phyloP scores from a whole-genome alignment of 1,284 basidiomycete genomes.

The Moesziomyces aphidis region DNA sequence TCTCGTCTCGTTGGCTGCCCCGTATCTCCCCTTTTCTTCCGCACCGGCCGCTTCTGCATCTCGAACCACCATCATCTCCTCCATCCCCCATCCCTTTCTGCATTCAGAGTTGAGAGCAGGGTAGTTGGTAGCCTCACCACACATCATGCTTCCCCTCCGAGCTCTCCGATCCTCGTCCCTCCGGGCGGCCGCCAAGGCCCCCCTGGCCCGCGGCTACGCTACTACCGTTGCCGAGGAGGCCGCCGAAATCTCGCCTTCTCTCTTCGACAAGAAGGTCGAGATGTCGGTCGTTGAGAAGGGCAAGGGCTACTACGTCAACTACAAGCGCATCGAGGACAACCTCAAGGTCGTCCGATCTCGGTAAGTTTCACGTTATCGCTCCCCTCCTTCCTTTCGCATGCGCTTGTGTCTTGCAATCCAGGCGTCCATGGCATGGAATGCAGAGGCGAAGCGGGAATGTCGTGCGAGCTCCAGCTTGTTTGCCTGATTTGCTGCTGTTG shows the following conservation, averaged over 20 bases:
- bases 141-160: conserved; percentile 56
- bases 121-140: conserved; percentile 30
- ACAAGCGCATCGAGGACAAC: conserved; percentile 67
- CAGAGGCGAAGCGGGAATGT: no score
- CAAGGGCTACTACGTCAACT: conserved; percentile 67
- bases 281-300: conserved; percentile 66
- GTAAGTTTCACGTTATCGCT: conserved; percentile 33
- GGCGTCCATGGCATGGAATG: no score
- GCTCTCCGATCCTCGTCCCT: conserved; percentile 52
- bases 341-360: conserved; percentile 65
- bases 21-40: conserved; percentile 5
- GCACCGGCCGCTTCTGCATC: conserved; percentile 1
- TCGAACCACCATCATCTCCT: conserved; percentile 20
- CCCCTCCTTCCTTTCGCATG: background rate
- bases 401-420: no score
- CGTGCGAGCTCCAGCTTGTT: no score
- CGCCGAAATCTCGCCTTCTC: conserved; percentile 51
- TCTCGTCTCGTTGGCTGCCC: conserved; percentile 6
- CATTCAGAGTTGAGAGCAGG: conserved; percentile 37
- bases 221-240: conserved; percentile 66
- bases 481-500: no score
- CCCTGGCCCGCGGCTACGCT: conserved; percentile 62
- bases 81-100: conserved; percentile 9
- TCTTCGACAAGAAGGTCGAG: conserved; percentile 67
- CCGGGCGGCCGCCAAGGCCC: conserved; percentile 46